These are phyloP conservation scores for Capsicum baccatum DNA, from an alignment of 257 asterid genomes.

Conservation along the genomic window DNA sequence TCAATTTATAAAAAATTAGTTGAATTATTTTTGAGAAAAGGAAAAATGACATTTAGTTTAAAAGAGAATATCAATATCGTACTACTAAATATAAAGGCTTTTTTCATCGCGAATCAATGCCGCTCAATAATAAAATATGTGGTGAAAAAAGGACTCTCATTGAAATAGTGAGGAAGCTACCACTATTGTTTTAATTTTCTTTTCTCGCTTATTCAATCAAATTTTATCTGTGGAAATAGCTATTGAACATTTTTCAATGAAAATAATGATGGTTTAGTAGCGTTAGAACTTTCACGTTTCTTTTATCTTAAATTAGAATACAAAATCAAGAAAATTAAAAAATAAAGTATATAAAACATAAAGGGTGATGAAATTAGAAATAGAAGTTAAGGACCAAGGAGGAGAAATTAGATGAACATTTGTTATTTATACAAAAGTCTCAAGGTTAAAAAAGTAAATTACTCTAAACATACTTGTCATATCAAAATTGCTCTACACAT, in stretches of 20 bases:
- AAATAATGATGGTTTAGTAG: too few species aligned
- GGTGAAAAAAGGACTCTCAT: too few species aligned
- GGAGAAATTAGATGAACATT: background rate
- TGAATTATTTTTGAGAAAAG: background rate
- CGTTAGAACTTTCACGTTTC: background rate
- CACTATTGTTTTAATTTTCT: too few species aligned
- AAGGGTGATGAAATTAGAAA: background rate
- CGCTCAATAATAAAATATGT: too few species aligned
- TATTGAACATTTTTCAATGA: too few species aligned
- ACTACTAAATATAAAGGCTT: too few species aligned
- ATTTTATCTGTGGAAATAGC: too few species aligned
- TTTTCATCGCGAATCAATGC: too few species aligned
- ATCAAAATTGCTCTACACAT: constrained; percentile 6
- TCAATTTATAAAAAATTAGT: background rate
- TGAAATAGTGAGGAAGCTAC: too few species aligned
- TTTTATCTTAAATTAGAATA: background rate
- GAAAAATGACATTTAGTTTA: background rate
- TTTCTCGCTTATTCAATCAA: too few species aligned
- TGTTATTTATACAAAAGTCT: constrained; percentile 22
- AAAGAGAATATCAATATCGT: background rate
- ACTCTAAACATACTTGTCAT: background rate
- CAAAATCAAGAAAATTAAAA: too few species aligned
- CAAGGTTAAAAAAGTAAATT: constrained; percentile 18
- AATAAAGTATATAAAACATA: background rate
- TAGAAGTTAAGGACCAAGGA: background rate